phyloP scores from a whole-genome alignment of 2,329 filamentous ascomycete species.

The Teratosphaeriaceae sp. region DNA sequence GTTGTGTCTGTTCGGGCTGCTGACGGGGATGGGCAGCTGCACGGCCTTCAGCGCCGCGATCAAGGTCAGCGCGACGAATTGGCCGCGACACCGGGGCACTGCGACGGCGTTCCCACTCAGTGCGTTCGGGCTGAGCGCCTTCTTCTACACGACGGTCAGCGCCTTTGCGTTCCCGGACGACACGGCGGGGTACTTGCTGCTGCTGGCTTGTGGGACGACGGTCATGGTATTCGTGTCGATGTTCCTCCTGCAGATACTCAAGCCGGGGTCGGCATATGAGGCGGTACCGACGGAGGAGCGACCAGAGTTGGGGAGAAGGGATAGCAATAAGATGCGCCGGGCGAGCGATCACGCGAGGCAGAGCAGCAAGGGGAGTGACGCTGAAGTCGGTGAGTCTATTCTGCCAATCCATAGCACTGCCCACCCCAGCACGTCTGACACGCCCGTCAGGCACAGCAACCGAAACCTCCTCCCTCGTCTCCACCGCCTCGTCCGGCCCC shows the following conservation, averaged over 20 bases:
- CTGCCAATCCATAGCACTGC: no score
- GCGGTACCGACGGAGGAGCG: slow-evolving; percentile 47
- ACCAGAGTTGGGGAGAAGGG: slow-evolving; percentile 37
- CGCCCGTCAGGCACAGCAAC: slow-evolving; percentile 10
- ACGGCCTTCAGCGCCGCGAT: slow-evolving; percentile 84
- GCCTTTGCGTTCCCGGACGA: slow-evolving; percentile 74
- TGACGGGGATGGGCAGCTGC: slow-evolving; percentile 84
- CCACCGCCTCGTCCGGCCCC: slow-evolving; percentile 39
- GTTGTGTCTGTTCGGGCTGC: slow-evolving; percentile 76
- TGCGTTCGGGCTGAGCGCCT: slow-evolving; percentile 88
- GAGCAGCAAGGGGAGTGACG: slow-evolving; percentile 29
- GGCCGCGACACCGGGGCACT: slow-evolving; percentile 83
- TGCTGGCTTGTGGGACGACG: slow-evolving; percentile 75
- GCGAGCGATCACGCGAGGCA: slow-evolving; percentile 40
- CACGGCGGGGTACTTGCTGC: slow-evolving; percentile 70
- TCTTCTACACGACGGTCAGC: slow-evolving; percentile 85
- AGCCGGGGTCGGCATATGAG: slow-evolving; percentile 51
- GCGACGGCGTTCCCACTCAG: slow-evolving; percentile 91
- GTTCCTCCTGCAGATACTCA: slow-evolving; percentile 76
- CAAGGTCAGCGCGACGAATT: slow-evolving; percentile 81
- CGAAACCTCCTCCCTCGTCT: slow-evolving; percentile 75
- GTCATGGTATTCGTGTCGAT: slow-evolving; percentile 68
- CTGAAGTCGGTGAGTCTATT: slow-evolving; percentile 56
- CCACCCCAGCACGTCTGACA: not conserved
- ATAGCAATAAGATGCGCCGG: slow-evolving; percentile 40